Conservation (phyloP, 108 stramenopile genomes). For the Pseudonitzschia pungens region DNA sequence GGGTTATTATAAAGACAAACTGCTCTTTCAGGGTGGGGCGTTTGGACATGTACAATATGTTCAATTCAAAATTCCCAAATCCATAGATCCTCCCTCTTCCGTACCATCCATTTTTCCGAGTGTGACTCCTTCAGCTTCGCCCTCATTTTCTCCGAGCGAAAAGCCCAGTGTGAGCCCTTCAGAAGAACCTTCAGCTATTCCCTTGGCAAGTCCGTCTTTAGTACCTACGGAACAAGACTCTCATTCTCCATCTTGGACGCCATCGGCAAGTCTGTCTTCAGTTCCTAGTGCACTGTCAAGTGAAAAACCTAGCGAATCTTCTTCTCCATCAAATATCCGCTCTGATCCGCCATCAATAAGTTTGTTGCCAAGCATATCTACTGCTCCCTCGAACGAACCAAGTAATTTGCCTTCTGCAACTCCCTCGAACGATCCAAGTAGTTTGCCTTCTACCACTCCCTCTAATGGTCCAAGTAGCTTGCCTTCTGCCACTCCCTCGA, state of each 20-base stretch:
- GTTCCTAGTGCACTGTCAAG: background rate
- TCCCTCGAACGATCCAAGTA: background rate
- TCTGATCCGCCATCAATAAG: background rate
- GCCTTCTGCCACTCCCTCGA: no score
- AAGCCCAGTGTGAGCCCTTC: background rate
- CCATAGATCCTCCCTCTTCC: no score
- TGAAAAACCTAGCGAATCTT: no score
- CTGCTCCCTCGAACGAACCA: background rate
- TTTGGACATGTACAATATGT: background rate
- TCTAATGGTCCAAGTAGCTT: background rate
- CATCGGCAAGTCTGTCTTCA: background rate
- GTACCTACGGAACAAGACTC: background rate
- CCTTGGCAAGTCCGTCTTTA: background rate
- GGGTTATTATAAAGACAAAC: background rate
- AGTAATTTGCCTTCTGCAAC: background rate
- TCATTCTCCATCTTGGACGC: background rate
- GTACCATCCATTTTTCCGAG: background rate
- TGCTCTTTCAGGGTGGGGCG: background rate
- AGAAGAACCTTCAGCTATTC: background rate
- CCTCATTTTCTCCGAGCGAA: background rate
- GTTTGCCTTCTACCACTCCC: background rate
- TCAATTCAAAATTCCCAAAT: no score
- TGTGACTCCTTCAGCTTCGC: background rate
- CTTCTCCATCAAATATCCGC: no score
- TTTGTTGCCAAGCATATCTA: background rate